These are phyloP conservation scores for Cylindrotheca closterium DNA, from an alignment of 108 stramenopile genomes.

Conservation along the genomic window DNA sequence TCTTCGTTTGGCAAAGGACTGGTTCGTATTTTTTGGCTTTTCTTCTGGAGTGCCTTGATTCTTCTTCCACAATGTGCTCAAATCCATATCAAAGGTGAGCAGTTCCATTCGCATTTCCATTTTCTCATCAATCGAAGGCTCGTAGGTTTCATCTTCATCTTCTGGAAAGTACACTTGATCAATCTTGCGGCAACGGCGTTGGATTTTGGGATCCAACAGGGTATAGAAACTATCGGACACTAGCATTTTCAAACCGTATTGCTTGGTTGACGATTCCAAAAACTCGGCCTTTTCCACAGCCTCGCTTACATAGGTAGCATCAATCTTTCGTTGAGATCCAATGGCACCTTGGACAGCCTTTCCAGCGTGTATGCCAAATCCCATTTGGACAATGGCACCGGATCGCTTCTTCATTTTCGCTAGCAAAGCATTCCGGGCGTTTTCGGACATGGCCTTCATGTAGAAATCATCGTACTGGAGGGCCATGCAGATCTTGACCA, in stretches of 20 bases:
- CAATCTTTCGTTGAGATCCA: slow-evolving; percentile 90
- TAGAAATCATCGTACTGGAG: slow-evolving; percentile 73
- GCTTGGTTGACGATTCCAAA: slow-evolving; percentile 89
- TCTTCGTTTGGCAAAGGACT: background rate
- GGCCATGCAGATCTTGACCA: slow-evolving; percentile 83
- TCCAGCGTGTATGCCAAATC: slow-evolving; percentile 93
- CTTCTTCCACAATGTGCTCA: slow-evolving; percentile 61
- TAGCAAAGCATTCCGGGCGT: slow-evolving; percentile 48
- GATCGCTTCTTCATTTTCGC: slow-evolving; percentile 67
- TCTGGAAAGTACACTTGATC: slow-evolving; percentile 67
- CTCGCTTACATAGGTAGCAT: slow-evolving; percentile 92
- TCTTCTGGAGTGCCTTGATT: slow-evolving; percentile 6
- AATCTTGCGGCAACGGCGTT: slow-evolving; percentile 72
- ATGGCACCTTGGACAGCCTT: slow-evolving; percentile 98
- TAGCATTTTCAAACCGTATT: slow-evolving; percentile 78
- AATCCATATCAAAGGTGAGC: slow-evolving; percentile 82
- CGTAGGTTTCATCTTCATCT: slow-evolving; percentile 55
- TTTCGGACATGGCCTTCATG: slow-evolving; percentile 59
- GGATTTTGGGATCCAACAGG: slow-evolving; percentile 62
- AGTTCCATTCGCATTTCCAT: slow-evolving; percentile 56
- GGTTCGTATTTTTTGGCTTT: background rate
- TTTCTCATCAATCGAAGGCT: slow-evolving; percentile 25
- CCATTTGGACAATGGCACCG: slow-evolving; percentile 87
- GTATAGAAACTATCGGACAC: slow-evolving; percentile 87
- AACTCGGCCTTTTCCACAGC: slow-evolving; percentile 89